Conservation (phyloP, 805 yeast species). For the Barnettozyma populi region DNA sequence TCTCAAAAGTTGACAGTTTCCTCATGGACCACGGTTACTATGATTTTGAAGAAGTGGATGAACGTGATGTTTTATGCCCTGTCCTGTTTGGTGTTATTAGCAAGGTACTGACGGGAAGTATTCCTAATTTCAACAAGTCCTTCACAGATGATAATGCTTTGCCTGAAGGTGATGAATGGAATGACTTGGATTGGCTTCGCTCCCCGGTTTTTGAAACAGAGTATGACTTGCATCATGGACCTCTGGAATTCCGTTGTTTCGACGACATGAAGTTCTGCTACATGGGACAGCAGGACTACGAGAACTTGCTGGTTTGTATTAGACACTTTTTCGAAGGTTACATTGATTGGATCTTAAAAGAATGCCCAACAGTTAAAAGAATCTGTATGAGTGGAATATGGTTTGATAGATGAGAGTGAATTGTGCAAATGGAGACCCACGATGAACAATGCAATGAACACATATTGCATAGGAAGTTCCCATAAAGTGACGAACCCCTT, state of each 20-base stretch:
- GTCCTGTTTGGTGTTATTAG: conserved; percentile 50
- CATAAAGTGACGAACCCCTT: neutral
- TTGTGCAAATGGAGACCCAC: conserved; percentile 18
- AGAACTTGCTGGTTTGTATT: conserved; percentile 34
- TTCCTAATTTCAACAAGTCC: neutral
- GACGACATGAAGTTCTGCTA: conserved; percentile 33
- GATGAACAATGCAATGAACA: too few species aligned
- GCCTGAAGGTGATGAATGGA: conserved; percentile 2
- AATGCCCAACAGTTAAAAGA: conserved; percentile 30
- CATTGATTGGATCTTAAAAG: conserved; percentile 29
- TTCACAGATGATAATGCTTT: neutral
- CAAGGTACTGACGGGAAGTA: conserved; percentile 33
- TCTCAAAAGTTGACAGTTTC: conserved; percentile 52
- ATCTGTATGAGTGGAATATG: conserved; percentile 39
- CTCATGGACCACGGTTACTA: conserved; percentile 61
- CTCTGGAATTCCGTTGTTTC: conserved; percentile 36
- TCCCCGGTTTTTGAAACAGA: conserved; percentile 29
- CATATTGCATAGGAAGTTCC: neutral
- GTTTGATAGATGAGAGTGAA: conserved; percentile 27
- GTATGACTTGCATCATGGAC: conserved; percentile 47
- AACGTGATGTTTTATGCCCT: conserved; percentile 57
- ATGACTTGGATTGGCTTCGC: conserved; percentile 28
- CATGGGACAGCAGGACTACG: conserved; percentile 40
- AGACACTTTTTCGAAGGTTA: conserved; percentile 44
- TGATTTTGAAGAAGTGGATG: conserved; percentile 38